These are phyloP conservation scores for Penicillium fuscoglaucum DNA, from an alignment of 2,329 filamentous ascomycete genomes.

Conservation along the genomic window DNA sequence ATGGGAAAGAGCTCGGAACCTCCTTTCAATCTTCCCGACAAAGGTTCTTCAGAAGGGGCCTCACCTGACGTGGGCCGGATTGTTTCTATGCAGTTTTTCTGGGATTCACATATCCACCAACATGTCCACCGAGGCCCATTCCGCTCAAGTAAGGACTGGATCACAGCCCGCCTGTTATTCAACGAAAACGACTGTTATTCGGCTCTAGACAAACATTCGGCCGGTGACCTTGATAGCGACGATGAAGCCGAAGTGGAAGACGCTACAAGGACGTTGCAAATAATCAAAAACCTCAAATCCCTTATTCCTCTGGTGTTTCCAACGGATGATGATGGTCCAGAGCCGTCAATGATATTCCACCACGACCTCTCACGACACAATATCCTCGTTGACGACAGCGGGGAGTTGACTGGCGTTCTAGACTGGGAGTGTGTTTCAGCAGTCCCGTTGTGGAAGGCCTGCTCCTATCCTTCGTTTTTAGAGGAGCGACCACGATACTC, in stretches of 20 bases:
- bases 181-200: constrained; percentile 13
- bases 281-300: constrained; percentile 6
- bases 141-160: constrained; percentile 15
- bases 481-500: neutral
- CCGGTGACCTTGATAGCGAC: constrained; percentile 13
- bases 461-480: constrained; percentile 14
- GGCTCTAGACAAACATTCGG: constrained; percentile 3
- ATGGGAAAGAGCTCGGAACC: too few species aligned
- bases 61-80: constrained; percentile 13
- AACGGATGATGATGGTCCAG: neutral
- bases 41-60: neutral
- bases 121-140: constrained; percentile 19
- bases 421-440: constrained; percentile 25
- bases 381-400: constrained; percentile 19
- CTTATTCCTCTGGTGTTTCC: constrained; percentile 12
- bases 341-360: constrained; percentile 17
- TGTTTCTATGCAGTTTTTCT: constrained; percentile 20
- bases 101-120: constrained; percentile 12
- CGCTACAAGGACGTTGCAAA: constrained; percentile 12
- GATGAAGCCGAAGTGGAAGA: constrained; percentile 15
- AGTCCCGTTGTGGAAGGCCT: constrained; percentile 21
- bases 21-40: neutral
- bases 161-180: constrained; percentile 11
- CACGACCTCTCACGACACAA: constrained; percentile 18
- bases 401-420: constrained; percentile 14